These are phyloP conservation scores for Venturia carpophila DNA, from an alignment of 2,329 filamentous ascomycete genomes.

Conservation along the genomic window DNA sequence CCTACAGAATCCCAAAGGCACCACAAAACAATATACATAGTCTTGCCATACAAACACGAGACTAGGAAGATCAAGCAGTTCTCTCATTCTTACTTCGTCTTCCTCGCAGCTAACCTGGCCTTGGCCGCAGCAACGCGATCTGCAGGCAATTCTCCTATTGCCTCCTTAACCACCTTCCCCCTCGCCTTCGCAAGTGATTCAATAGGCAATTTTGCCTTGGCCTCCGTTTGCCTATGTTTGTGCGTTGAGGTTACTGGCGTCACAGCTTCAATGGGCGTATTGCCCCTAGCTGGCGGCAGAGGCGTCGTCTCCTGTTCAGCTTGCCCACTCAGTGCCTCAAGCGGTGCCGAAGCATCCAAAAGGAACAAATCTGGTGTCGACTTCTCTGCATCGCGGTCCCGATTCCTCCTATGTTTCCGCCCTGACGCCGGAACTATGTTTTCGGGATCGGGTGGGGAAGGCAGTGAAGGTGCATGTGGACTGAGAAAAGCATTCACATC, in stretches of 20 bases:
- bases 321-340: constrained; percentile 15
- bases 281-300: neutral
- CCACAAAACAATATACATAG: neutral
- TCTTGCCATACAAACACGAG: neutral
- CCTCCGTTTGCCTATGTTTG: constrained; percentile 14
- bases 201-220: neutral
- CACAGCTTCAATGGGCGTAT: neutral
- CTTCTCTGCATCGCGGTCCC: neutral
- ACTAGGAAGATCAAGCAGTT: neutral
- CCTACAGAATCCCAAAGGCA: neutral
- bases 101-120: constrained; percentile 13
- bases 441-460: constrained; percentile 4
- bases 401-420: neutral
- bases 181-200: neutral
- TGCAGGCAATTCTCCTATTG: neutral
- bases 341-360: constrained; percentile 5
- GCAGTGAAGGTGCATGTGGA: neutral
- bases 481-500: constrained; percentile 5
- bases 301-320: constrained; percentile 14
- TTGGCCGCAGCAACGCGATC: constrained; percentile 8
- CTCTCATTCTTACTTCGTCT: constrained; percentile 12
- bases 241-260: neutral
- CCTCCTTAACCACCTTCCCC: neutral
- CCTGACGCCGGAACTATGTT: neutral
- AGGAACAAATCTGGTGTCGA: constrained; percentile 9